A percentile compares a stretch with the other conserved stretches of the same genome.
Evolutionary conservation across 768 basidiomycete genomes (phyloP).

Genomic region (Pholiota conissans): DNA sequence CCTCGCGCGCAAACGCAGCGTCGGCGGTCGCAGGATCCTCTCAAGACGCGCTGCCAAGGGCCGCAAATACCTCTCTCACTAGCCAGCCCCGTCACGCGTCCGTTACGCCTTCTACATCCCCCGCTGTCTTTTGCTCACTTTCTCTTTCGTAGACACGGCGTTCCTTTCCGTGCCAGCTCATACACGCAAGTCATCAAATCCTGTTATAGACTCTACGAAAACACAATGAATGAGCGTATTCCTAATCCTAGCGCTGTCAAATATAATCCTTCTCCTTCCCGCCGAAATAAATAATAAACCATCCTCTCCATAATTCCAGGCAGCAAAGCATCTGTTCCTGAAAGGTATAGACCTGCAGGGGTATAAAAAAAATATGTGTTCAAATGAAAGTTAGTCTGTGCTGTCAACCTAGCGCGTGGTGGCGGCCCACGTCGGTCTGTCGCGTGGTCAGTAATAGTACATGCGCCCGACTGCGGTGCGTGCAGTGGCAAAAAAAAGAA

Average conservation of each 20-base stretch:
- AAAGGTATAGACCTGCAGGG: constrained; percentile 22
- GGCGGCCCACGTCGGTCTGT: not conserved
- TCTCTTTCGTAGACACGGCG: not conserved
- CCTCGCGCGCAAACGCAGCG: constrained; percentile 68
- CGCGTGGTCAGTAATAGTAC: not conserved
- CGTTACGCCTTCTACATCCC: not conserved
- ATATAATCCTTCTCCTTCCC: not conserved
- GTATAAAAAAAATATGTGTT: constrained; percentile 12
- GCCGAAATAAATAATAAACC: constrained; percentile 18
- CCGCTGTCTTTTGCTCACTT: not conserved
- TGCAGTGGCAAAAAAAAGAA: not conserved
- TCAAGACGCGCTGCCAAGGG: constrained; percentile 72
- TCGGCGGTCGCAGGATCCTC: constrained; percentile 72
- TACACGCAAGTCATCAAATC: not conserved
- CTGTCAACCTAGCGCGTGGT: not conserved
- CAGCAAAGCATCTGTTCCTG: constrained; percentile 9
- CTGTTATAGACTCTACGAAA: constrained; percentile 7
- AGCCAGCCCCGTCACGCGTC: constrained; percentile 15
- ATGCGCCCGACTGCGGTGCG: not conserved
- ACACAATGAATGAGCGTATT: constrained; percentile 18
- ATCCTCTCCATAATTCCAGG: constrained; percentile 7
- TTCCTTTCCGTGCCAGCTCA: not conserved
- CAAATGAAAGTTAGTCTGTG: constrained; percentile 7
- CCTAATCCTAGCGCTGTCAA: not conserved
- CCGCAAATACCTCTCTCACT: constrained; percentile 81